Evolutionary conservation across 1,284 basidiomycete species (phyloP).

Genomic region (Acaromyces ingoldii): DNA sequence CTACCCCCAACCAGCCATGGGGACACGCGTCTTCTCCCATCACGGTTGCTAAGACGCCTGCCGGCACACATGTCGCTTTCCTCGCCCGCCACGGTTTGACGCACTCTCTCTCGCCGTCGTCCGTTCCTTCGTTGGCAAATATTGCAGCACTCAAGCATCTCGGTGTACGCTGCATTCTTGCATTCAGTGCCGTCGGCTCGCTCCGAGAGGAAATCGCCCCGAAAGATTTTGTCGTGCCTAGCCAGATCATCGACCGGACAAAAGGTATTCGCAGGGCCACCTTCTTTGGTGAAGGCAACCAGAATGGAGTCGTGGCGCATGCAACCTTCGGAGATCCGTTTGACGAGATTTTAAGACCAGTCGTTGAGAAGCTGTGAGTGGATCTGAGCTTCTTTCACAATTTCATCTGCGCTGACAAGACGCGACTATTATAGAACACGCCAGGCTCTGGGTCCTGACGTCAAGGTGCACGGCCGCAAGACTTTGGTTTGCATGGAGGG

Average conservation of each 20-base stretch:
- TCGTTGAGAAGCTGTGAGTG: slow-evolving; percentile 32
- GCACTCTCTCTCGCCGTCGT: slow-evolving; percentile 58
- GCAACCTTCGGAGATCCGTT: slow-evolving; percentile 79
- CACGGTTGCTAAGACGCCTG: slow-evolving; percentile 74
- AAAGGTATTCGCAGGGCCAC: slow-evolving; percentile 80
- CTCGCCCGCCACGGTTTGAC: slow-evolving; percentile 78
- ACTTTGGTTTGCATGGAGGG: slow-evolving; percentile 96
- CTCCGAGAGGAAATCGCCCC: slow-evolving; percentile 78
- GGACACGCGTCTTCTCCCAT: slow-evolving; percentile 87
- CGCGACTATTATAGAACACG: no score
- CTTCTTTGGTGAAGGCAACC: slow-evolving; percentile 74
- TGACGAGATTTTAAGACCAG: slow-evolving; percentile 25
- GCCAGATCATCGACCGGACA: slow-evolving; percentile 93
- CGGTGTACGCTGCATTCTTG: slow-evolving; percentile 80
- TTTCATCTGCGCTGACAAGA: no score
- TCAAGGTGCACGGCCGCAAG: slow-evolving; percentile 64
- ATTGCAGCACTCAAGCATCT: slow-evolving; percentile 90
- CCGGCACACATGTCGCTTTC: slow-evolving; percentile 75
- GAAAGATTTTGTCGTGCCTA: slow-evolving; percentile 78
- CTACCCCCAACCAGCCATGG: slow-evolving; percentile 62
- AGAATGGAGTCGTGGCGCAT: slow-evolving; percentile 72
- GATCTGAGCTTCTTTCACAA: no score
- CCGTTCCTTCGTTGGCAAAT: slow-evolving; percentile 73
- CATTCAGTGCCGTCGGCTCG: slow-evolving; percentile 95
- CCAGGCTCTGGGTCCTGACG: slow-evolving; percentile 18